Base-by-base conservation (phyloP, 2,329 filamentous ascomycete species). In the Orbilia oligospora region DNA sequence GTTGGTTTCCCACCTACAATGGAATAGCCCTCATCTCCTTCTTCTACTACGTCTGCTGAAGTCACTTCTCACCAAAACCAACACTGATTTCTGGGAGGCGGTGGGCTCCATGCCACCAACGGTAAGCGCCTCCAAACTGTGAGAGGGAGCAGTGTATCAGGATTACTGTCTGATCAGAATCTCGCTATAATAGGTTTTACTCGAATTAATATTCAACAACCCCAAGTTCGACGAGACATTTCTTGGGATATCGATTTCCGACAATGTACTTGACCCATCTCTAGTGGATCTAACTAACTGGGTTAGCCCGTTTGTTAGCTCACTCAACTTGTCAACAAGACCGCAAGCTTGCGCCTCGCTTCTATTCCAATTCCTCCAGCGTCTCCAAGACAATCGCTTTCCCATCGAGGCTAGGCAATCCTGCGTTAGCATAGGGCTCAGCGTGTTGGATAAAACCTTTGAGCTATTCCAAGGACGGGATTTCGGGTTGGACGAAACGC, bases 381-480 rank as follows among this genome's bases (percentile, higher is more conserved):
- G 80, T 56, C 83, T 87, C 24, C 85, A 87, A 80, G 83, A 84
- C 70, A 68, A 81, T 2, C 83, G 83, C 20, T 84, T 86, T 53
- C 85, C 86, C 1, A 83, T 85, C 22, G 79, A 85, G 58, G 84
- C 85, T 30, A 84, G 85, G 33, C 85, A 85, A 75, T 84, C 86
- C 69, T 88, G 87, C 80, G 86, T 87, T 77, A 83, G 85, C 36
- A 83, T 84, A 27, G 87, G 86, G 2, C 82, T 88, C 56, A 83
- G 83, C 6, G 85, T 85, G 16, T 81, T 88, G 24, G 83, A 86
- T 55, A 84, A 84, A 71, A 87, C 86, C 0, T 81, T 88, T 63
- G 84, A 84, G 18, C 67, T 77, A 16, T 77, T 77, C 27, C 67
- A 66, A 33, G 53, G 58, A 6, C 38, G 24, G 36, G 85, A 84